Base-by-base conservation (phyloP, 768 basidiomycete genomes). In the Ramaria sp. region DNA sequence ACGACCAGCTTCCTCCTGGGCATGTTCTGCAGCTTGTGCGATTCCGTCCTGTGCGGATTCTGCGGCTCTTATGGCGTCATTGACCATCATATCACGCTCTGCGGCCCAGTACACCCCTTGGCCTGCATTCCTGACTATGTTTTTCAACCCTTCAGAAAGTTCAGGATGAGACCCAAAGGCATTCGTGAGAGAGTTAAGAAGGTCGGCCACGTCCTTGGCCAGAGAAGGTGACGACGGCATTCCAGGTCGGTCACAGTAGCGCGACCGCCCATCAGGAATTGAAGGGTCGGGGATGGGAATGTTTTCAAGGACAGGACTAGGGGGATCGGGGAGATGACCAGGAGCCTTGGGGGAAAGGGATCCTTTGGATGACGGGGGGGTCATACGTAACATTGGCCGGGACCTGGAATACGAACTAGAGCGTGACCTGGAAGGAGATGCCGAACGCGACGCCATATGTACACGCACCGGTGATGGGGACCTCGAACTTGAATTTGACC, bases 81-180 rank as follows among this genome's bases (percentile, higher is more conserved):
- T 58, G n/a, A 57, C 43, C 17, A 55, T 37, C 13, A 45, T 24
- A 43, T 54, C 54, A 53, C 76, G 78, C 34, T 78, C 75, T 3
- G 80, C 82, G 19, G 81, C 79, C 86, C 85, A 91, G 65, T 91
- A 90, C 9, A 77, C 72, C 22, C 86, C 88, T 51, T 72, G 79
- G 5, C 75, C 72, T 4, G 83, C 72, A 61, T 89, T 86, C 51
- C 72, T 71, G 46, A 81, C 66, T 34, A 91, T 78, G 64, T 78
- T 82, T 57, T 80, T 82, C 56, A 91, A 65, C 45, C 77, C 77
- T 55, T 86, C 82, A 3, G 83, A 78, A 11, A 91, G 67, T 60
- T 91, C 86, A 4, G 88, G 88, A 62, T 90, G 85, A 5, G 78
- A 67, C 0, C 77, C 71, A 43, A 89, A 65, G 31, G 82, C 73